A percentile compares a stretch with the other conserved stretches of the same genome.
phyloP scores from a whole-genome alignment of 2,329 filamentous ascomycete genomes.

The Cytospora piceicola region DNA sequence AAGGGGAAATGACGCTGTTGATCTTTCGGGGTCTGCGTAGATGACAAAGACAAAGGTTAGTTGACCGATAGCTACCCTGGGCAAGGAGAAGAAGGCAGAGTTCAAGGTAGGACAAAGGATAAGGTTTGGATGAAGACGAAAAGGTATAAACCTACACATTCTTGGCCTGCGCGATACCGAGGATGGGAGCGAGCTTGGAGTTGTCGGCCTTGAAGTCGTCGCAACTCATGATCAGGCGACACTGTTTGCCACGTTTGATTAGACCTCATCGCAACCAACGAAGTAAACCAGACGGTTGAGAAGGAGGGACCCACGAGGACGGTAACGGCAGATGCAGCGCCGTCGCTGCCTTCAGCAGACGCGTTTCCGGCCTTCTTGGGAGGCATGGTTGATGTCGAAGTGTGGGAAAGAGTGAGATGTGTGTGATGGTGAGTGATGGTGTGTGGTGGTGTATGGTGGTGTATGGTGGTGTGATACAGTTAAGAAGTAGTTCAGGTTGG shows the following conservation, averaged over 20 bases:
- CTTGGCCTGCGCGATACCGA: neutral
- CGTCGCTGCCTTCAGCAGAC: neutral
- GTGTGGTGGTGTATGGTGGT: no score
- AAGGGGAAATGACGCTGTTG: constrained; percentile 3
- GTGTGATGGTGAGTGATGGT: no score
- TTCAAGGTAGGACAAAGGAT: no score
- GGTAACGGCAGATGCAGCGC: neutral
- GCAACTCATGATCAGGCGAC: constrained; percentile 1
- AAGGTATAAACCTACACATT: constrained; percentile 12
- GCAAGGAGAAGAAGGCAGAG: no score
- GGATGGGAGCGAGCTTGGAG: constrained; percentile 9
- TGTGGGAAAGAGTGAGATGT: no score
- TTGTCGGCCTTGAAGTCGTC: constrained; percentile 17
- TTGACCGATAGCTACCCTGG: neutral
- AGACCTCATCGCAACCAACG: neutral
- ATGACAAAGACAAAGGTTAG: neutral
- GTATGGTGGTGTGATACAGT: no score
- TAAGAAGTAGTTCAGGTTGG: no score
- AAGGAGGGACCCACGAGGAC: neutral
- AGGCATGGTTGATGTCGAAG: constrained; percentile 1
- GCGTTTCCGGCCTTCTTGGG: constrained; percentile 1
- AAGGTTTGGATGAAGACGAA: no score
- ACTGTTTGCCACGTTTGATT: neutral
- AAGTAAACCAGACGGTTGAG: neutral
- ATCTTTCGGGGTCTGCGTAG: constrained; percentile 14